Base-by-base conservation (phyloP, 2,329 filamentous ascomycete species). In the Talaromyces sp. region DNA sequence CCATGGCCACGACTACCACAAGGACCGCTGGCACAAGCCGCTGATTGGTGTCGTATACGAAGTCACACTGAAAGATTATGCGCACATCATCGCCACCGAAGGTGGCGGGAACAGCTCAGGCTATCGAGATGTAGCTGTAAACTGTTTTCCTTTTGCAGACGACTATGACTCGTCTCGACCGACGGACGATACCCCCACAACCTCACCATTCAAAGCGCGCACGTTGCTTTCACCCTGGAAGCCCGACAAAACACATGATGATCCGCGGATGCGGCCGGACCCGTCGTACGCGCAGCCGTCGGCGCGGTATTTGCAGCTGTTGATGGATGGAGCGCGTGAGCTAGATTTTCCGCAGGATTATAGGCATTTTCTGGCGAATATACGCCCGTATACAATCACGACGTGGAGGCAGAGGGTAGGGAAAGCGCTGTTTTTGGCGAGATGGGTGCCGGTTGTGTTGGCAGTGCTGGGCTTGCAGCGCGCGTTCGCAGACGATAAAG, bases 41-140 rank as follows among this genome's bases (percentile, higher is more conserved):
- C 82, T 99, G 2, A 85, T 97, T 46, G 95, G 95, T 26, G 91
- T 96, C 17, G 95, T 98, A 4, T 99, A 99, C 78, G 93, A 98
- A 77, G 91, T 98, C 31, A 96, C 92, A 0, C 78, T 82, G 19
- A 75, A 83, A 50, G 95, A 99, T 77, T 99, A 90, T 72, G 83
- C 87, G 7, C 89, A 85, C 62, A 96, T 99, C 67, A 88, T 98
- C 63, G 88, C 88, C 5, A 97, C 93, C 5, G 95, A 99, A 73
- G 93, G 93, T 56, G 93, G 90, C 32, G 93, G 93, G 19, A 78
- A 86, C 2, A 27, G n/a, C n/a, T n/a, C n/a, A n/a, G 84, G 87
- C n/a, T 99, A 99, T 78, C 80, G 88, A 60, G 92, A 98, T 71
- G 85, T 96, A 11, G 71, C 91, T 0, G 86, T 96, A 13, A 86